These are phyloP conservation scores for Raphanus sativus DNA, from an alignment of 345 rosid species.

Conservation along the genomic window DNA sequence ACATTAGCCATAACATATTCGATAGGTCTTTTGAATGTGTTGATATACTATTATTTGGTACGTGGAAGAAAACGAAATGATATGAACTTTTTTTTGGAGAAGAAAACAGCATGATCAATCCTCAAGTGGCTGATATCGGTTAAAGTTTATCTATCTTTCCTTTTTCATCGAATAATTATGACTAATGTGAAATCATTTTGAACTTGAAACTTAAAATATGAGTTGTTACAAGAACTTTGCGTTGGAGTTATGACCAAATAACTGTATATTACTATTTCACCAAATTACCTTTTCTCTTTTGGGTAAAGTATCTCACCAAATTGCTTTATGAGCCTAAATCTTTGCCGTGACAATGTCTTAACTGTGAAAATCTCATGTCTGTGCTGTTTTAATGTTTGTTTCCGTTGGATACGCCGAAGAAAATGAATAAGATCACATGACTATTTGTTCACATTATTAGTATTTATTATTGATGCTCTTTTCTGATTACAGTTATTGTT, in stretches of 20 bases:
- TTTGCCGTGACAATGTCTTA: slow-evolving; percentile 13
- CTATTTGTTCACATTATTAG: slow-evolving; percentile 17
- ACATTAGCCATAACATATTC: too few species aligned
- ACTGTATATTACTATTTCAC: background rate
- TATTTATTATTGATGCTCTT: slow-evolving; percentile 9
- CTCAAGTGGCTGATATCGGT: background rate
- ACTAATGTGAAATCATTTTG: background rate
- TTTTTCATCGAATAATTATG: background rate
- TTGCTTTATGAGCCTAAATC: slow-evolving; percentile 1
- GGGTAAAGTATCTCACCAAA: slow-evolving; percentile 1
- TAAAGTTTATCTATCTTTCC: background rate
- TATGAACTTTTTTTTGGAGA: too few species aligned
- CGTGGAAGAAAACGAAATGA: too few species aligned
- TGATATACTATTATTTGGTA: too few species aligned
- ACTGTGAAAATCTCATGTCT: background rate
- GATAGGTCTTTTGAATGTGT: too few species aligned
- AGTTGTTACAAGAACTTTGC: background rate
- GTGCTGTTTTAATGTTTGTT: slow-evolving; percentile 7
- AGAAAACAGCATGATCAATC: background rate
- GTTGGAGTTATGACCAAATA: background rate
- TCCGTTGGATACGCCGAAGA: slow-evolving; percentile 34
- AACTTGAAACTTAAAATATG: background rate
- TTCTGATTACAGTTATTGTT: slow-evolving; percentile 24
- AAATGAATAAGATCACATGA: slow-evolving; percentile 27
- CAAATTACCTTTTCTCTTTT: background rate